Evolutionary conservation across 768 basidiomycete genomes (phyloP).

Genomic region (Boletus rubropictus): DNA sequence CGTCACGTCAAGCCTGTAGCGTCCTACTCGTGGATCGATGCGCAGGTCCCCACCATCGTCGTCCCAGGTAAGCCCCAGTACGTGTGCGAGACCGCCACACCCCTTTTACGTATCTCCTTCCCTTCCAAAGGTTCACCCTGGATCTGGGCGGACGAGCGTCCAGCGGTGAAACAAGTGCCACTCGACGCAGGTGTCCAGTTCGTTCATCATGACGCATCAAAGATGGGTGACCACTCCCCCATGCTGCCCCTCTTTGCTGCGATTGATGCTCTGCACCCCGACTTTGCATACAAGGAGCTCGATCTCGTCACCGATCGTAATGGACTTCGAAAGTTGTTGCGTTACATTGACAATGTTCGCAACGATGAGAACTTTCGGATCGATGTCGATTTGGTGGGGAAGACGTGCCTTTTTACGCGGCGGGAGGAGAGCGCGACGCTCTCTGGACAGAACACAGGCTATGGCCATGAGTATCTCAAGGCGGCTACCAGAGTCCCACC

Average conservation of each 20-base stretch:
- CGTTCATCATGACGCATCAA: constrained; percentile 55
- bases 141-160: constrained; percentile 46
- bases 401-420: constrained; percentile 56
- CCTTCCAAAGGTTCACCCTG: constrained; percentile 50
- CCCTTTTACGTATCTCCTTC: background rate
- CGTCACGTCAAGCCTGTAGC: constrained; percentile 39
- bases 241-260: constrained; percentile 57
- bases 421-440: constrained; percentile 36
- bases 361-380: constrained; percentile 52
- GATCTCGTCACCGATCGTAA: constrained; percentile 60
- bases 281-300: constrained; percentile 32
- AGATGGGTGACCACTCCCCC: constrained; percentile 33
- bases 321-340: constrained; percentile 53
- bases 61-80: constrained; percentile 39
- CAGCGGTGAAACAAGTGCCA: constrained; percentile 47
- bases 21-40: constrained; percentile 52
- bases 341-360: constrained; percentile 36
- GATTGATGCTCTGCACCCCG: constrained; percentile 38
- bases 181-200: constrained; percentile 46
- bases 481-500: constrained; percentile 43
- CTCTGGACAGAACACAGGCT: constrained; percentile 34
- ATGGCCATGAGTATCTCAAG: constrained; percentile 58
- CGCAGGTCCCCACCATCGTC: constrained; percentile 41
- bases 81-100: background rate
- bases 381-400: constrained; percentile 58